Evolutionary conservation across 331 rosid genomes (phyloP).

Genomic region (Quercus phellos): DNA sequence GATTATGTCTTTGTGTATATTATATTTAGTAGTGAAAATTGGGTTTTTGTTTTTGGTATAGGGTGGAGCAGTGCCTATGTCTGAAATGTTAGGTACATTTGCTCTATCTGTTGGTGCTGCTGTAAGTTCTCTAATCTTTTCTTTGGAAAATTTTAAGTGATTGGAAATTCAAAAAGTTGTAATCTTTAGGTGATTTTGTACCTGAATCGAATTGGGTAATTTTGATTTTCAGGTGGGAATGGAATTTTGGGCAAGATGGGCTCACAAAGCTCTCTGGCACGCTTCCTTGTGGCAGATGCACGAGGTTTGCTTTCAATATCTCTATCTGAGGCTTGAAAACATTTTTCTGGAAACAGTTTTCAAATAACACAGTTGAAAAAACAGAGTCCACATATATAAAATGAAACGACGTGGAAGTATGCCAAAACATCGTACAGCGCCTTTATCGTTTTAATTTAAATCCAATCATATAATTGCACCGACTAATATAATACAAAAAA

Average conservation of each 20-base stretch:
- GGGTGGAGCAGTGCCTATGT: constrained; percentile 71
- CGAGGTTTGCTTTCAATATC: constrained; percentile 49
- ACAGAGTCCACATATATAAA: too few relatives aligned
- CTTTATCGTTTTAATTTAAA: not conserved
- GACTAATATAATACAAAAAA: too few relatives aligned
- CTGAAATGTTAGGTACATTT: constrained; percentile 89
- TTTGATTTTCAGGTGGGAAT: constrained; percentile 65
- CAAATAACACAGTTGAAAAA: too few relatives aligned
- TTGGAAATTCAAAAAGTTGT: not conserved
- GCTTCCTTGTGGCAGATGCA: constrained; percentile 93
- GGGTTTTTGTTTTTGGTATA: constrained; percentile 21
- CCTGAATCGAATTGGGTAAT: constrained; percentile 14
- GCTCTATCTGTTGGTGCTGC: constrained; percentile 84
- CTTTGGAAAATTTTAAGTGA: not conserved
- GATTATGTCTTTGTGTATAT: not conserved
- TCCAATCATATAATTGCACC: too few relatives aligned
- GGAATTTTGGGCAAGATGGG: constrained; percentile 99
- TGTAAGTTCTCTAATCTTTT: constrained; percentile 36
- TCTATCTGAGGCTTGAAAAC: too few relatives aligned
- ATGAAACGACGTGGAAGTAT: too few relatives aligned
- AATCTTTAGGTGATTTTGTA: not conserved
- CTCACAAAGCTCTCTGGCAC: constrained; percentile 89
- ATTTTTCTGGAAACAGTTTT: too few relatives aligned
- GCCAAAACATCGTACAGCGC: too few relatives aligned
- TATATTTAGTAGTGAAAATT: constrained; percentile 2